Conservation (phyloP, 805 yeast species). For the Wickerhamomyces alni region DNA sequence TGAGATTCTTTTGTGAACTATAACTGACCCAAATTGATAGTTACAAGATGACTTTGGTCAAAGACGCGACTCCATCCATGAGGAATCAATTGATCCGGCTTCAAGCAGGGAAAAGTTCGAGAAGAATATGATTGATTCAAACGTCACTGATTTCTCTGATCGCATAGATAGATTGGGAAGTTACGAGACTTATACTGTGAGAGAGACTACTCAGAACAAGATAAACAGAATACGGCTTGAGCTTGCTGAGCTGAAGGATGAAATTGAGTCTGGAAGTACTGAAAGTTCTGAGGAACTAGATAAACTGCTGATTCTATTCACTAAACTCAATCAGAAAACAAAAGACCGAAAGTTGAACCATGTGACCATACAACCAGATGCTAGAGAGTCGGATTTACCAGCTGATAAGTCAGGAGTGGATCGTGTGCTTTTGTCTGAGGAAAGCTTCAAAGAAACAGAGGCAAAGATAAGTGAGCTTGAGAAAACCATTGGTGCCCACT, state of each 20-base stretch:
- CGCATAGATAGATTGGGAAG: constrained; percentile 29
- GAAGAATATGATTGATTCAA: constrained; percentile 20
- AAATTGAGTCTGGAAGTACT: constrained; percentile 9
- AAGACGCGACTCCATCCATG: constrained; percentile 21
- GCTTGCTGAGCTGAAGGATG: constrained; percentile 29
- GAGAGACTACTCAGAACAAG: constrained; percentile 34
- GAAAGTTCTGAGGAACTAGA: constrained; percentile 19
- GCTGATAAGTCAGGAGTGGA: too few relatives aligned
- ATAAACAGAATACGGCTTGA: constrained; percentile 34
- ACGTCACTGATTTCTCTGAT: constrained; percentile 22
- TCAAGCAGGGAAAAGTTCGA: constrained; percentile 23
- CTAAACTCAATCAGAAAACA: constrained; percentile 10
- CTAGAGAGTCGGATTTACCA: too few relatives aligned
- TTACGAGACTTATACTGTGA: constrained; percentile 25
- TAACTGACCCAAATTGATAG: not conserved
- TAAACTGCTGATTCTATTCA: constrained; percentile 5
- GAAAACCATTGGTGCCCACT: constrained; percentile 12
- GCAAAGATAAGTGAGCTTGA: constrained; percentile 12
- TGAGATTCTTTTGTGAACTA: not conserved
- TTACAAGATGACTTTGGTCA: not conserved
- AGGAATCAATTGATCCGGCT: constrained; percentile 9
- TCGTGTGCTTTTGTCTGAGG: too few relatives aligned
- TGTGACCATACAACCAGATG: not conserved
- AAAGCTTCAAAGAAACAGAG: constrained; percentile 6
- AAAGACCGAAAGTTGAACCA: constrained; percentile 7